Evolutionary conservation across 768 basidiomycete species (phyloP), one percentile per base, ranked within the genome.

Genomic region (Macrolepiota dolichaula): DNA sequence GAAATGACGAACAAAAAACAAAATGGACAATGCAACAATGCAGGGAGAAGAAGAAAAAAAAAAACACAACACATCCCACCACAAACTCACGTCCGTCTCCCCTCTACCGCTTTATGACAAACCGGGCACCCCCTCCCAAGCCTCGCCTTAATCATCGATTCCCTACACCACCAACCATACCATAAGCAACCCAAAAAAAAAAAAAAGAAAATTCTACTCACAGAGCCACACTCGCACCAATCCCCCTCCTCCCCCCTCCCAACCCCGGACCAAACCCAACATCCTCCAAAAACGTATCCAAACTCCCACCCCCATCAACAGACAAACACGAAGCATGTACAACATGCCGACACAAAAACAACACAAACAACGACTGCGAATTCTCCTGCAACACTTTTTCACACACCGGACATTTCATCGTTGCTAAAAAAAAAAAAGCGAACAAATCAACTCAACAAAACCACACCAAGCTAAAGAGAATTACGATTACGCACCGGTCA

Each of bases 291-390:
- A 54, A 54, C 51, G 47, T 47, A 44, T 62, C 59, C 53, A 60
- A 59, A 54, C 56, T 32, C 61, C 62, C 55, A 61, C 61, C n/a
- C 54, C 44, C 55, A 82, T 71, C 81, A 12, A 86, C 85, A 19
- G 79, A 83, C 0, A 89, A 84, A 65, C 95, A 96, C 7, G 79
- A 75, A 0, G 89, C 88, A 68, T 97, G 95, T 0, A 94, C 89
- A 50, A 90, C 83, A 68, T 97, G 95, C 36, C 92, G 87, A 71
- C 95, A 97, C 10, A 97, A 77, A 73, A 92, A 97, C 29, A 94
- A 72, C 3, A 97, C 70, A 2, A 84, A 68, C n/a, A 92, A 76
- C 3, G 82, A 77, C 47, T 87, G 82, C 1, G 86, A 79, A 10
- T 75, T 77, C 55, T 85, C 82, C 56, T 83, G 82, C 40, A 93